Evolutionary conservation across 495 filamentous ascomycete species (phyloP), one percentile per base, ranked within the genome.

Genomic region (Penicillium samsonianum): DNA sequence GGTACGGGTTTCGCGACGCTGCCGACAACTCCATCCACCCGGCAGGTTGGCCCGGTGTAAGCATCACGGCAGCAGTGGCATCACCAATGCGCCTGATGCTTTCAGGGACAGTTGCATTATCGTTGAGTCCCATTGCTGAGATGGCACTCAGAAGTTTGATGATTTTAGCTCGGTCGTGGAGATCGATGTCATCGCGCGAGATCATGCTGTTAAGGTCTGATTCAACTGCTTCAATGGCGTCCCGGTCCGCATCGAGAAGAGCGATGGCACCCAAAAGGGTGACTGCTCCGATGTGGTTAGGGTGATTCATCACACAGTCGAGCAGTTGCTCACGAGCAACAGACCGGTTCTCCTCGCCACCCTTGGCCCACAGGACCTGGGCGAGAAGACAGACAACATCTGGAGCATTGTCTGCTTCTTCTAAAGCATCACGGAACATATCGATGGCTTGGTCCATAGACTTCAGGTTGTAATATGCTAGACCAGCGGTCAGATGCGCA

Each of bases 361-460:
- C 92, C 65, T 89, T 92, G 3, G 90, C 91, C 92, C 93, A 98
- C 6, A 98, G 80, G 3, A 97, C 86, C 67, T 98, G 89, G 2
- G 92, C 87, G 9, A 98, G 80, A 16, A 96, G 80, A 65, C 92
- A 96, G 16, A 92, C 85, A 4, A 93, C 88, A 69, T 98, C 90
- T 3, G 93, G 90, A 52, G 90, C 84, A 41, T 83, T 82, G 41
- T 83, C 69, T 5, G 89, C 89, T 73, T 96, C 93, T 44, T 86
- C 80, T 8, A 98, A 79, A 5, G 92, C 93, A 12, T 84, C 76
- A 53, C 89, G 84, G 75, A 98, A 96, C 78, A 87, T 89, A 20
- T 83, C 77, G 14, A 96, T 83, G 5, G 90, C 87, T 19, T 78
- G 74, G 42, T 86, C 80, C 64, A 87, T 81, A 2, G 84, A 73